A percentile compares a stretch with the other conserved stretches of the same genome.
Conservation (phyloP, 257 asterid genomes). For the Ballota nigra region DNA sequence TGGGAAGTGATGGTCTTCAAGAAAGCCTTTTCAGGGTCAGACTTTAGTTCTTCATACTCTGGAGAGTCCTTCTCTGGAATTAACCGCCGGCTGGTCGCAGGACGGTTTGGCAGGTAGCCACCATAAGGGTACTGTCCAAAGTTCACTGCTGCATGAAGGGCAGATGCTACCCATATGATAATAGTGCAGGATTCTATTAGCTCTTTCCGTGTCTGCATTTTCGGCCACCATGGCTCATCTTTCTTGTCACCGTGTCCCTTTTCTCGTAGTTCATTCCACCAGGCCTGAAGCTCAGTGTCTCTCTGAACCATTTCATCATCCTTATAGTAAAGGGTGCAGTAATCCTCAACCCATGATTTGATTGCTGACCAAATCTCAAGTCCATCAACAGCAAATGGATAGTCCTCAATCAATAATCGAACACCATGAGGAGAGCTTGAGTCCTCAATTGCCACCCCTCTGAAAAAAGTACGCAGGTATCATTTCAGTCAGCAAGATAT, state of each 20-base stretch:
- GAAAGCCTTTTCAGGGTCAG: slow-evolving; percentile 58
- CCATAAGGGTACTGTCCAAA: slow-evolving; percentile 72
- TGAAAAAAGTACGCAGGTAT: slow-evolving; percentile 15
- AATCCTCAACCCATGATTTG: slow-evolving; percentile 62
- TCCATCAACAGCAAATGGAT: slow-evolving; percentile 83
- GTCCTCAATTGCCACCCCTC: slow-evolving; percentile 69
- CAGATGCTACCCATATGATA: slow-evolving; percentile 74
- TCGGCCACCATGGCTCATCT: slow-evolving; percentile 72
- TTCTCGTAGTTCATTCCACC: slow-evolving; percentile 80
- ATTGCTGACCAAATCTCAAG: slow-evolving; percentile 83
- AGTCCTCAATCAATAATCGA: slow-evolving; percentile 62
- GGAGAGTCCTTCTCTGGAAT: slow-evolving; percentile 55
- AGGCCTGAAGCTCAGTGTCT: slow-evolving; percentile 62
- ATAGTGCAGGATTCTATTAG: slow-evolving; percentile 62
- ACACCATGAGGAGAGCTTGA: slow-evolving; percentile 52
- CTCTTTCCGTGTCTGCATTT: slow-evolving; percentile 55
- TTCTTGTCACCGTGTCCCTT: slow-evolving; percentile 72
- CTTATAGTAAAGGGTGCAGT: slow-evolving; percentile 62
- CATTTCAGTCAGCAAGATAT: slow-evolving; percentile 11
- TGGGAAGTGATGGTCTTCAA: slow-evolving; percentile 63
- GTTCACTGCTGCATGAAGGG: slow-evolving; percentile 74
- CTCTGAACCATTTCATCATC: slow-evolving; percentile 36
- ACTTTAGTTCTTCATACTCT: slow-evolving; percentile 60
- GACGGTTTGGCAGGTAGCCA: slow-evolving; percentile 68
- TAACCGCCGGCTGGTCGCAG: slow-evolving; percentile 61